Evolutionary conservation across 345 rosid genomes (phyloP), one percentile per base, ranked within the genome.

Genomic region (Alliaria petiolata): DNA sequence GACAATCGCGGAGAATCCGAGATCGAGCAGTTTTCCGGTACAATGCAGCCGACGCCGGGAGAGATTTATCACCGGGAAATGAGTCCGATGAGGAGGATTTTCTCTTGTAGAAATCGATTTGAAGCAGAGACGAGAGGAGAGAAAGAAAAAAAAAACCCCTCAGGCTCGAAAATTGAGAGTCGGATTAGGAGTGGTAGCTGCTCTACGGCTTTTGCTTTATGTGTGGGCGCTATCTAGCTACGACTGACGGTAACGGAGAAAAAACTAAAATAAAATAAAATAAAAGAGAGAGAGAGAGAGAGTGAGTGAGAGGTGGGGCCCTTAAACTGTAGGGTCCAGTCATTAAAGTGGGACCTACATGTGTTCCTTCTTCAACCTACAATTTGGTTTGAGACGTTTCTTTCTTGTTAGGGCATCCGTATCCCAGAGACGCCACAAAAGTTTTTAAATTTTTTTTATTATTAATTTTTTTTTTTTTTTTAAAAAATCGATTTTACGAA

Each of bases 331-430:
- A 58, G 75, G 82, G 80, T 82, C 56, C 58, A 62, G 65, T 53
- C 8, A 73, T 60, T 60, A 62, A 64, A 45, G 33, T 62, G 30
- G 84, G 78, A 28, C 78, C 88, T 76, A 63, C 49, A 3, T 30
- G 25, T 86, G 95, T 80, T 76, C 62, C 84, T 79, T 58, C 85
- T 85, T 85, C 82, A 22, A 76, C 57, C 86, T 77, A 81, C 93
- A 89, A 36, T 31, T 65, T 74, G 39, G 22, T 86, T 79, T 82
- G 3, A 58, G 50, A 65, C 68, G 65, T 60, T 75, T 75, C 62
- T 67, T 50, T n/a, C n/a, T n/a, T n/a, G n/a, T n/a, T n/a, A n/a
- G n/a, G n/a, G n/a, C n/a, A n/a, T n/a, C n/a, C n/a, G n/a, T n/a
- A n/a, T n/a, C n/a, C n/a, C n/a, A n/a, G n/a, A n/a, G n/a, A n/a